A percentile compares a stretch with the other conserved stretches of the same genome.
Conservation (phyloP, 2,329 filamentous ascomycete genomes). For the Ophiostoma fasciatum region DNA sequence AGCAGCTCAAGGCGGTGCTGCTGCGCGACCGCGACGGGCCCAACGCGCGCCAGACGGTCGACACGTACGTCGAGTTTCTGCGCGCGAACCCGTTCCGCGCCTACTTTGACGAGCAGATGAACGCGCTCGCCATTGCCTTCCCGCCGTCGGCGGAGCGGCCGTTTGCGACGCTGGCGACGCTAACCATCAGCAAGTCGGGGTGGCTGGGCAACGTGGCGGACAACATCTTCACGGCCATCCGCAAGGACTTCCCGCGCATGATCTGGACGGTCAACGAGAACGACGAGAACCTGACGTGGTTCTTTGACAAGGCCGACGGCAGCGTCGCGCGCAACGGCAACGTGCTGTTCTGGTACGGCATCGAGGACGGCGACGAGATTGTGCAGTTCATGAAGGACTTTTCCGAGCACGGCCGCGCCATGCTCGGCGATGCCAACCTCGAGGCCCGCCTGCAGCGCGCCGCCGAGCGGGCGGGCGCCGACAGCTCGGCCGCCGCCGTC, state of each 20-base stretch:
- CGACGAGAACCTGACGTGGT: constrained; percentile 95
- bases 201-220: constrained; percentile 93
- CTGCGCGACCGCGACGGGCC: constrained; percentile 68
- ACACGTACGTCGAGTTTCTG: constrained; percentile 71
- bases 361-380: constrained; percentile 69
- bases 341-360: constrained; percentile 92
- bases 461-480: constrained; percentile 37
- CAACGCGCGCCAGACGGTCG: constrained; percentile 69
- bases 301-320: constrained; percentile 92
- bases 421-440: constrained; percentile 81
- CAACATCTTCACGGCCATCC: constrained; percentile 85
- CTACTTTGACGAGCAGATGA: constrained; percentile 89
- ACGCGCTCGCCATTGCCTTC: constrained; percentile 78
- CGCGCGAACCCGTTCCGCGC: constrained; percentile 70
- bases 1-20: constrained; percentile 67
- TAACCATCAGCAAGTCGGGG: constrained; percentile 85
- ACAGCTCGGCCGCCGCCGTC: constrained; percentile 12
- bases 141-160: constrained; percentile 51
- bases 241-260: constrained; percentile 82
- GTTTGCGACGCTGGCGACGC: constrained; percentile 72
- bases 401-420: constrained; percentile 63
- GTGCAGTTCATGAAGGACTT: constrained; percentile 76
- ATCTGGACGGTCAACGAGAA: constrained; percentile 95
- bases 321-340: constrained; percentile 75
- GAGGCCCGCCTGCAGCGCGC: constrained; percentile 73